These are phyloP conservation scores for Amanita fuliginea DNA, from an alignment of 768 basidiomycete genomes.

Conservation along the genomic window DNA sequence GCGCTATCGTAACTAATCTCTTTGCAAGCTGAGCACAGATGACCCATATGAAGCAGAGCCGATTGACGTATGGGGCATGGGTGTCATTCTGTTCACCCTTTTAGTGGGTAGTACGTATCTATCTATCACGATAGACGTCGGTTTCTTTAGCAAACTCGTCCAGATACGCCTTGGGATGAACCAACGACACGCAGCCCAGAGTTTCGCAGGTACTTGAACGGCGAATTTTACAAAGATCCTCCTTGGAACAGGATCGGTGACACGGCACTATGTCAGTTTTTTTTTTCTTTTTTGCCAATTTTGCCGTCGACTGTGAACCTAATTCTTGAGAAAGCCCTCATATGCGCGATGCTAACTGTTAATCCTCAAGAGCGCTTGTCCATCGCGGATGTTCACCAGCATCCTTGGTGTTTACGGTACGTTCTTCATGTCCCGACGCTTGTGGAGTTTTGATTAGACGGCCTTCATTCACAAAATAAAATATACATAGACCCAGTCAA, in stretches of 20 bases:
- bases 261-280: slow-evolving; percentile 47
- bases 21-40: slow-evolving; percentile 47
- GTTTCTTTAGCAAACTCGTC: not conserved
- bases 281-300: too few species aligned
- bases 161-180: slow-evolving; percentile 98
- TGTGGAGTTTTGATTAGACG: not conserved
- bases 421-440: not conserved
- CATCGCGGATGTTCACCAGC: slow-evolving; percentile 9
- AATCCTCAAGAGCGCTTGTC: slow-evolving; percentile 57
- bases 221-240: slow-evolving; percentile 57
- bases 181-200: slow-evolving; percentile 75
- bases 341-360: slow-evolving; percentile 65
- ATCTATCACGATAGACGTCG: not conserved
- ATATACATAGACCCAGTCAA: slow-evolving; percentile 51
- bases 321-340: slow-evolving; percentile 38
- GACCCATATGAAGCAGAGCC: slow-evolving; percentile 82
- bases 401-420: slow-evolving; percentile 3
- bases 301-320: not conserved
- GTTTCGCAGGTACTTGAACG: slow-evolving; percentile 63
- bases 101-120: slow-evolving; percentile 71
- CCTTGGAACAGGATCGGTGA: slow-evolving; percentile 70
- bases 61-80: slow-evolving; percentile 92
- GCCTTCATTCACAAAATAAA: too few species aligned
- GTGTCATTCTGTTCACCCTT: slow-evolving; percentile 88
- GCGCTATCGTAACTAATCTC: not conserved